Percentiles rank a stretch among this genome's conserved stretches.
These are phyloP conservation scores for Dothistroma septosporum DNA, from an alignment of 2,329 filamentous ascomycete species.

Conservation along the genomic window DNA sequence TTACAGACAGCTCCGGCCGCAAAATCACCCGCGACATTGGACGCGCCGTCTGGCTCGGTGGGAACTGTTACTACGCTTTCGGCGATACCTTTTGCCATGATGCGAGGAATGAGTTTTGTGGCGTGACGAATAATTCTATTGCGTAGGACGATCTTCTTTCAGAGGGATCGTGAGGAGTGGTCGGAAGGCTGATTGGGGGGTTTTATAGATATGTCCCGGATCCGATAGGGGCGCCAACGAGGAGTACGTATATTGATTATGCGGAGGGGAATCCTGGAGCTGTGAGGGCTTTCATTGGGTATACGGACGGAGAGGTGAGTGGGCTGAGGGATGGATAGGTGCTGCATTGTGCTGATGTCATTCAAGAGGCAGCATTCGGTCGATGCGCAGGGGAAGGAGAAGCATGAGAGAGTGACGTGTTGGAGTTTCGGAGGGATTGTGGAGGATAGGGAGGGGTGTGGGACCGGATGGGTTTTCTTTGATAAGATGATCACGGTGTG, in stretches of 20 bases:
- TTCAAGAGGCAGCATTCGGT: not conserved
- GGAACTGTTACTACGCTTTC: conserved; percentile 7
- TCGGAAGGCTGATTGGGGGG: too few relatives aligned
- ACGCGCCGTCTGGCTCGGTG: not conserved
- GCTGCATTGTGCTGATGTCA: not conserved
- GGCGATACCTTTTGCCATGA: conserved; percentile 13
- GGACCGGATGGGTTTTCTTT: conserved; percentile 7
- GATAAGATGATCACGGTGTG: conserved; percentile 8
- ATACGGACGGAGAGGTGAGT: conserved; percentile 1
- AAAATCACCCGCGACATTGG: conserved; percentile 10
- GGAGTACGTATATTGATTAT: conserved; percentile 4
- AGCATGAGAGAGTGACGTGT: conserved; percentile 1
- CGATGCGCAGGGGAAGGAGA: not conserved
- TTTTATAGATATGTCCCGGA: not conserved
- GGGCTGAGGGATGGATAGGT: not conserved
- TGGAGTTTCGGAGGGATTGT: conserved; percentile 10
- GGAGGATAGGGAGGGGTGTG: conserved; percentile 6
- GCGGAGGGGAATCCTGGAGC: not conserved
- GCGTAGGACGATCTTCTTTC: not conserved
- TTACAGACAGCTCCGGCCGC: conserved; percentile 6
- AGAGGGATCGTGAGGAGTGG: too few relatives aligned
- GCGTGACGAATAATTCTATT: conserved; percentile 3
- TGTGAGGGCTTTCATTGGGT: not conserved
- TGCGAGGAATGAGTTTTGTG: not conserved
- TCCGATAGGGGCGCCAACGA: not conserved